Evolutionary conservation across 768 basidiomycete genomes (phyloP), one percentile per base, ranked within the genome.

Genomic region (Cytidiella melzeri): DNA sequence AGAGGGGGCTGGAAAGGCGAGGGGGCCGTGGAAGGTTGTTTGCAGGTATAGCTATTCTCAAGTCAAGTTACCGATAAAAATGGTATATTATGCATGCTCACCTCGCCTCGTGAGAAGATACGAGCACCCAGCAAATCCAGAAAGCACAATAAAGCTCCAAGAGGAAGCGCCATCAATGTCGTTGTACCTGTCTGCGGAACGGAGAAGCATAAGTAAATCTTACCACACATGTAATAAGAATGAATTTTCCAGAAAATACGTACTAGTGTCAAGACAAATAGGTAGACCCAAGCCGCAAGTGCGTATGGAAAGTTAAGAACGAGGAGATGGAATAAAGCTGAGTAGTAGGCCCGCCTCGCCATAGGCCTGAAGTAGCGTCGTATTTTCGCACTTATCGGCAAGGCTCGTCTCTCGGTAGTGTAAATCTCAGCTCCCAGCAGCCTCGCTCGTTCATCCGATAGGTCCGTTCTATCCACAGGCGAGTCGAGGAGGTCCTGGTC

Each of bases 251-350:
- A 27, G 19, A 39, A 30, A 24, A 38, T 36, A 72, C 83, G 57
- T 57, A 89, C 88, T 65, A 92, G 67, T 0, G 88, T 91, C 58
- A 90, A 85, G 10, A 87, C 80, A 57, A 91, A 88, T 13, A 87
- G 69, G 61, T 80, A 90, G 9, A 88, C 61, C 82, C 84, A 90
- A n/a, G 85, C 83, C n/a, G 70, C 61, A 51, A 91, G 65, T 13
- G 85, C 85, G 57, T 77, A 90, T 0, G 87, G 87, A 58, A 92
- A 87, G 65, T 92, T 91, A 57, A 91, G 41, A 21, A 85, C 69
- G 37, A 81, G 61, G 19, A 92, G 71, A 62, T 92, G 89, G 47
- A 87, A 75, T 23, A 86, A 64, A 0, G 86, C 69, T 21, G 71
- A 64, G 56, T 83, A 86, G 58, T 90, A 90, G n/a, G 73, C 72